Evolutionary conservation across 371 early-diverging fungal species (phyloP).

Genomic region (Parasitella parasitica): DNA sequence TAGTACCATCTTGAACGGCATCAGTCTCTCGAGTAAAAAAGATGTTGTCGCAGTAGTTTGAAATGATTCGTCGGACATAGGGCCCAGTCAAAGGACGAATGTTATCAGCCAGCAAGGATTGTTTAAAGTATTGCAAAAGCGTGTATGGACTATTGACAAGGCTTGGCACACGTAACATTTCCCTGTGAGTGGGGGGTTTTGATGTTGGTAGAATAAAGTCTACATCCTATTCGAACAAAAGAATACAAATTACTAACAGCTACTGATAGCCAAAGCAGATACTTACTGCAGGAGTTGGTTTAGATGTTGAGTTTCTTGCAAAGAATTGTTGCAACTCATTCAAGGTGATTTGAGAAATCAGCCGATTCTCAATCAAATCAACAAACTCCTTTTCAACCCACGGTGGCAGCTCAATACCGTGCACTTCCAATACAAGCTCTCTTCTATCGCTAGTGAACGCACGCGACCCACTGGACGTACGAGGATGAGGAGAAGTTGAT

Average conservation of each 20-base stretch:
- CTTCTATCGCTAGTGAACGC: slow-evolving; percentile 18
- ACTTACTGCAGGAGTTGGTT: slow-evolving; percentile 65
- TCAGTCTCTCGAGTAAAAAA: slow-evolving; percentile 9
- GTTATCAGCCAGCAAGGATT: slow-evolving; percentile 57
- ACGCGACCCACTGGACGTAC: slow-evolving; percentile 18
- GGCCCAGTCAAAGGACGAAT: slow-evolving; percentile 53
- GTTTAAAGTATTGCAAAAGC: slow-evolving; percentile 66
- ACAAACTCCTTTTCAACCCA: slow-evolving; percentile 72
- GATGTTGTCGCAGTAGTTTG: slow-evolving; percentile 29
- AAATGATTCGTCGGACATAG: slow-evolving; percentile 56
- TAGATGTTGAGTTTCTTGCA: slow-evolving; percentile 64
- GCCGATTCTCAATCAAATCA: slow-evolving; percentile 60
- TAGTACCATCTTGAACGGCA: slow-evolving; percentile 3
- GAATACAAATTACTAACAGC: too few species aligned
- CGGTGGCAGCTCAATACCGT: slow-evolving; percentile 68
- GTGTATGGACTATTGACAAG: slow-evolving; percentile 58
- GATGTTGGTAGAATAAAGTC: slow-evolving; percentile 65
- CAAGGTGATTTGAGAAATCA: slow-evolving; percentile 65
- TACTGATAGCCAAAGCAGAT: too few species aligned
- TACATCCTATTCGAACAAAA: slow-evolving; percentile 69
- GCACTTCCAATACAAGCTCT: slow-evolving; percentile 70
- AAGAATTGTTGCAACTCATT: slow-evolving; percentile 68
- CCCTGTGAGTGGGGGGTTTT: slow-evolving; percentile 35
- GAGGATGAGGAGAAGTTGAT: slow-evolving; percentile 13
- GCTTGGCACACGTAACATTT: slow-evolving; percentile 53